Conservation (phyloP, 2,329 filamentous ascomycete species). For the Diaporthe caulivora region DNA sequence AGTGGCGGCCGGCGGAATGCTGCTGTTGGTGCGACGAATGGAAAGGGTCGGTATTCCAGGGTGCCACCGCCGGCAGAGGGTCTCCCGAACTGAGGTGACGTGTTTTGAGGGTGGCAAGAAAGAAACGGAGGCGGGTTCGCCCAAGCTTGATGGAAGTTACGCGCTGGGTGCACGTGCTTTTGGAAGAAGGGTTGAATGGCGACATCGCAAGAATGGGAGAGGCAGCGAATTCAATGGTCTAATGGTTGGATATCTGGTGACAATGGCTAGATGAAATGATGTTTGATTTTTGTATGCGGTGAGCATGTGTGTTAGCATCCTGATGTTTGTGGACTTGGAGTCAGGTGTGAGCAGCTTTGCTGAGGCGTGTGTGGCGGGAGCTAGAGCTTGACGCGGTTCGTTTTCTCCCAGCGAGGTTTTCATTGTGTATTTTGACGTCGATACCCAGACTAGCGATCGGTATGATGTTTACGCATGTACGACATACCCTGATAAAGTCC, state of each 20-base stretch:
- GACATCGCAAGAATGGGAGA: too few species aligned
- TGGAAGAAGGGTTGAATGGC: too few species aligned
- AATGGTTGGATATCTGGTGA: not conserved
- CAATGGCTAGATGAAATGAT: too few species aligned
- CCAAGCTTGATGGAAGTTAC: not conserved
- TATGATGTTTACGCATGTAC: not conserved
- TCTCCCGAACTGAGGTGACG: not conserved
- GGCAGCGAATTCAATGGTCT: too few species aligned
- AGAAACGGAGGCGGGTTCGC: accelerated
- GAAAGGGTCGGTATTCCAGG: not conserved
- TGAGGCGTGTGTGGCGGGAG: not conserved
- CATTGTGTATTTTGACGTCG: not conserved
- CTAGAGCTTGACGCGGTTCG: too few species aligned
- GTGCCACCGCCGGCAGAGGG: not conserved
- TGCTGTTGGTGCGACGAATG: not conserved
- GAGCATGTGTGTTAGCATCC: not conserved
- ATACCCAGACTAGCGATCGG: not conserved
- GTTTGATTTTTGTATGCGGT: not conserved
- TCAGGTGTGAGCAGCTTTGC: not conserved
- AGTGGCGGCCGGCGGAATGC: not conserved
- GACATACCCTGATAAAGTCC: not conserved
- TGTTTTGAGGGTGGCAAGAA: too few species aligned
- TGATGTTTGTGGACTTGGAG: too few species aligned
- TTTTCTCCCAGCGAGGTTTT: not conserved
- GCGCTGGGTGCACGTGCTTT: accelerated